Percentiles rank a stretch among this genome's conserved stretches.
phyloP scores from a whole-genome alignment of 2,329 filamentous ascomycete species.

The Hypoxylon sp. region DNA sequence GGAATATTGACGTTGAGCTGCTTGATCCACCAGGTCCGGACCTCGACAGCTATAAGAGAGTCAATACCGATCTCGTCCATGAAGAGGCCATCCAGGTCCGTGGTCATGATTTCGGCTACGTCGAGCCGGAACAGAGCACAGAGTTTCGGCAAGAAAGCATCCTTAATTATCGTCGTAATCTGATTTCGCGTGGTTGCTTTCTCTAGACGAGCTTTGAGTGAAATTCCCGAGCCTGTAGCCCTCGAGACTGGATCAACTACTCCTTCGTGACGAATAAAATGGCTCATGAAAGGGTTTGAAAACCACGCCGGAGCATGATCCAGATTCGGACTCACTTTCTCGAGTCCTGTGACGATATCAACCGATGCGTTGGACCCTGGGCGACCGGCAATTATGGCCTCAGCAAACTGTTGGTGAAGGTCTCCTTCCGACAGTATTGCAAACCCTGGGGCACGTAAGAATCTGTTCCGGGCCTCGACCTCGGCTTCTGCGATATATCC shows the following conservation, averaged over 20 bases:
- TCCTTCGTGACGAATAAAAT: too few relatives aligned
- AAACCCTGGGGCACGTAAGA: constrained; percentile 11
- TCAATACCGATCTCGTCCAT: constrained; percentile 15
- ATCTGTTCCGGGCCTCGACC: constrained; percentile 9
- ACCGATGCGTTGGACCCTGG: neutral
- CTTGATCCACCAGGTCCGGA: constrained; percentile 2
- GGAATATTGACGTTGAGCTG: neutral
- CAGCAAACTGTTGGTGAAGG: constrained; percentile 11
- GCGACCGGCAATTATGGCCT: constrained; percentile 3
- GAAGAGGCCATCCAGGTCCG: constrained; percentile 8
- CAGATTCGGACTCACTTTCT: neutral
- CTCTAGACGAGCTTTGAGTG: too few relatives aligned
- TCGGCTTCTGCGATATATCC: constrained; percentile 33
- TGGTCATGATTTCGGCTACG: constrained; percentile 2
- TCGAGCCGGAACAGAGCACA: neutral
- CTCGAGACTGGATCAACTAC: too few relatives aligned
- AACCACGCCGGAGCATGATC: neutral
- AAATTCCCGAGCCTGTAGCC: too few relatives aligned
- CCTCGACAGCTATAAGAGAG: constrained; percentile 11
- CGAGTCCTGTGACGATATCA: neutral
- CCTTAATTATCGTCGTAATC: too few relatives aligned
- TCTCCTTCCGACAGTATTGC: constrained; percentile 14
- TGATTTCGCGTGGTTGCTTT: too few relatives aligned
- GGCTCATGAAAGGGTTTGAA: neutral
- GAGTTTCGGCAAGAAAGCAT: too few relatives aligned